Base-by-base conservation (phyloP, 768 basidiomycete genomes). In the Tulasnella calospora region DNA sequence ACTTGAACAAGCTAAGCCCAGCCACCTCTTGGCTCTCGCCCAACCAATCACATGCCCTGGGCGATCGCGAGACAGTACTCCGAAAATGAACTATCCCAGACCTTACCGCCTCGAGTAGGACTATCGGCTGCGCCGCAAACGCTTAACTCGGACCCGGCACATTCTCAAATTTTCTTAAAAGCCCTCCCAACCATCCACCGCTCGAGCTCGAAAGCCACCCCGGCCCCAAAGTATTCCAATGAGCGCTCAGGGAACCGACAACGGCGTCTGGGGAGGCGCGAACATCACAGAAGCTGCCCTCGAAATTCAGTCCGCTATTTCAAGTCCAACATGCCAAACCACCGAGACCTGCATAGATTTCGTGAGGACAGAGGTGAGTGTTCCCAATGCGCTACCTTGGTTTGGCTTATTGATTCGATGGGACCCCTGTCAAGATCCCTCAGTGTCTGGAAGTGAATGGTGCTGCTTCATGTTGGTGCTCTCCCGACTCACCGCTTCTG, bases 261-360 rank as follows among this genome's bases (percentile, higher is more conserved):
- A 47, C 40, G 71, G 40, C 40, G 71, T 73, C 17, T 73, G 71
- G 71, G 71, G 71, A 5, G 71, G 71, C 46, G 40, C 35, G 1
- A 73, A 73, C 71, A 41, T 73, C 30, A 73, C 71, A 7, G 7
- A 41, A 33, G 71, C 71, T n/a, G 71, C 71, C 40, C 71, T 73
- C 13, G 40, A 41, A 0, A 40, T 73, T 47, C 71, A 41, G 36
- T 41, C 40, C 30, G 71, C 71, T 8, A 73, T 73, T 8, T 73
- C 71, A 7, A 73, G 27, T 30, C 70, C 71, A 40, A 73, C 36
- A 41, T 73, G 71, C 30, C 23, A 21, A 15, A 23, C 71, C n/a
- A 73, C 1, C 2, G 71, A 73, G 12, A 73, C 40, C 30, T 73
- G 71, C 71, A 23, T 33, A 15, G 36, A 41, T 27, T 73, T 73